These are phyloP conservation scores for Smittium culicis DNA, from an alignment of 371 early-diverging fungal genomes.

Conservation along the genomic window DNA sequence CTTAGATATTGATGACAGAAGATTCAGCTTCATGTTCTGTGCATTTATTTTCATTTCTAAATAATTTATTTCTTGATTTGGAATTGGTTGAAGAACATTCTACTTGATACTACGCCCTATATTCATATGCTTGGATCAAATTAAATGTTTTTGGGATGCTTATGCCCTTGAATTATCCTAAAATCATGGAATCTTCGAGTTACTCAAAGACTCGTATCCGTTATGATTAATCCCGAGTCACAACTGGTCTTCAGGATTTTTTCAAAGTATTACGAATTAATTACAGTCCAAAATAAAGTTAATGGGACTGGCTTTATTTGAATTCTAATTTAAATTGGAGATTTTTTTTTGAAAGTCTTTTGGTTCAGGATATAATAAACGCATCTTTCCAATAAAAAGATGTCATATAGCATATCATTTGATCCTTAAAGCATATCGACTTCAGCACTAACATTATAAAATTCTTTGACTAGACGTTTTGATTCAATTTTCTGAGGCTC, in stretches of 20 bases:
- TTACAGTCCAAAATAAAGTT: background rate
- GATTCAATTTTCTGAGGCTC: background rate
- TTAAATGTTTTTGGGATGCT: background rate
- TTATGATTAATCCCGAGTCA: background rate
- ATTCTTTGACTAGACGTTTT: background rate
- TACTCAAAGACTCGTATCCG: background rate
- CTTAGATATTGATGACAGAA: background rate
- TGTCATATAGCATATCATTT: background rate
- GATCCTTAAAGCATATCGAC: background rate
- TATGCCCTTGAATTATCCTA: slow-evolving; percentile 2
- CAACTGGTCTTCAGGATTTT: background rate
- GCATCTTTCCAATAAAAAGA: background rate
- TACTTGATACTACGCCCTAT: slow-evolving; percentile 4
- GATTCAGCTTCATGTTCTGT: background rate
- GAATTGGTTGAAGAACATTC: slow-evolving; percentile 16
- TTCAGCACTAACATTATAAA: background rate
- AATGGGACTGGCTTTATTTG: background rate
- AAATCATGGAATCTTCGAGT: background rate
- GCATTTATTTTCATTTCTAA: background rate
- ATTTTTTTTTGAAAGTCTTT: background rate
- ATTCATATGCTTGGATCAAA: background rate
- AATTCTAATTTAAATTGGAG: background rate
- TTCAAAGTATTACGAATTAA: background rate
- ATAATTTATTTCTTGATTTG: background rate
- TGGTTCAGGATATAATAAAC: background rate